Evolutionary conservation across 2,329 filamentous ascomycete species (phyloP).

Genomic region (Fusarium domesticum): DNA sequence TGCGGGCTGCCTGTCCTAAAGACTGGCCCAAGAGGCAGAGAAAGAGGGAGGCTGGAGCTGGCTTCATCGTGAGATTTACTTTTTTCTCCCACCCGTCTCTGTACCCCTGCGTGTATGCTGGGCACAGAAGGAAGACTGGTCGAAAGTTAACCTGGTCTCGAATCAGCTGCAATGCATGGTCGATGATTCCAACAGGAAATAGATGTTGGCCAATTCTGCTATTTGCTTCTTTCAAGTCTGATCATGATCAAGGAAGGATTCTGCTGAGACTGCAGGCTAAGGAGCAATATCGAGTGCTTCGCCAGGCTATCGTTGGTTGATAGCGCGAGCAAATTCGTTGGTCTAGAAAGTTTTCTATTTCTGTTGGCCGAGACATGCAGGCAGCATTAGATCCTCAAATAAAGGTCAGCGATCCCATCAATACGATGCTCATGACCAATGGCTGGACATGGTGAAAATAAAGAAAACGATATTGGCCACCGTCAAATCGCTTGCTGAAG

Average conservation of each 20-base stretch:
- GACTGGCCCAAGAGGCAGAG: no score
- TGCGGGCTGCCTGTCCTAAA: no score
- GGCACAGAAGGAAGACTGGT: neutral
- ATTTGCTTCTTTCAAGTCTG: slow-evolving; percentile 17
- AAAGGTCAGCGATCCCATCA: no score
- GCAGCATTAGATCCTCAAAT: no score
- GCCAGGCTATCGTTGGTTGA: neutral
- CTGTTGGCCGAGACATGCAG: no score
- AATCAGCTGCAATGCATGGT: slow-evolving; percentile 2
- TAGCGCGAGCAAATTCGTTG: neutral
- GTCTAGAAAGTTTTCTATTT: no score
- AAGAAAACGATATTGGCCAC: no score
- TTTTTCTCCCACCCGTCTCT: slow-evolving; percentile 2
- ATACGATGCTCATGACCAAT: no score
- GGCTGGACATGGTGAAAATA: no score
- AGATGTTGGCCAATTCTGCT: slow-evolving; percentile 2
- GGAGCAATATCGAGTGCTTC: slow-evolving; percentile 1
- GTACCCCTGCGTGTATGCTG: neutral
- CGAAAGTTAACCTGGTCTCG: neutral
- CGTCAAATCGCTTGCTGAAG: no score
- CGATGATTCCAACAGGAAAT: slow-evolving; percentile 2
- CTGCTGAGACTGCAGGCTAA: slow-evolving; percentile 3
- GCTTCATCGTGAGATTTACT: no score
- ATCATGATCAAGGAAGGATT: slow-evolving; percentile 7
- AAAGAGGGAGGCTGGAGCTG: no score